These are phyloP conservation scores for Lactifluus echinatus DNA, from an alignment of 768 basidiomycete species.

Conservation along the genomic window DNA sequence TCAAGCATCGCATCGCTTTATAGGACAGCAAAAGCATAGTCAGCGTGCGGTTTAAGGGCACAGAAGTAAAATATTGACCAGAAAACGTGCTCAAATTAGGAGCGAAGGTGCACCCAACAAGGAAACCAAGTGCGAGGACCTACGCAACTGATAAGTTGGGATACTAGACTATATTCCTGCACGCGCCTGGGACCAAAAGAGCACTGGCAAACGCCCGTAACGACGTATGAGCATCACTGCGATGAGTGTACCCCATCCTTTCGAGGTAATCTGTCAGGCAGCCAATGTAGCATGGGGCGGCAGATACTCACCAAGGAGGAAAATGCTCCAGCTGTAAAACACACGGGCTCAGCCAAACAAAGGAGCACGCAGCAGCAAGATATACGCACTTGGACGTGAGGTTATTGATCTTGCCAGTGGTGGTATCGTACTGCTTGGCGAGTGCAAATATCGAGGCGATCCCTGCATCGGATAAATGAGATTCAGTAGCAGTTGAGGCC, in stretches of 20 bases:
- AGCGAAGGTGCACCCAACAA: slow-evolving; percentile 51
- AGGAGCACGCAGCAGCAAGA: background rate
- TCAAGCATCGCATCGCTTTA: slow-evolving; percentile 50
- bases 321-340: slow-evolving; percentile 50
- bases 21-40: background rate
- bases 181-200: slow-evolving; percentile 64
- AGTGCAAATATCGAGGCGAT: slow-evolving; percentile 56
- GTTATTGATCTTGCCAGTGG: slow-evolving; percentile 48
- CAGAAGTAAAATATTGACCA: slow-evolving; percentile 34
- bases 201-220: slow-evolving; percentile 52
- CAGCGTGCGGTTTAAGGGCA: background rate
- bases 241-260: slow-evolving; percentile 53
- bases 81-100: slow-evolving; percentile 49
- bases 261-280: background rate
- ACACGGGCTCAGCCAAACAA: slow-evolving; percentile 21
- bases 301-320: slow-evolving; percentile 39
- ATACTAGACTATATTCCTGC: background rate
- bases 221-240: slow-evolving; percentile 57
- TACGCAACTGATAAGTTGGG: slow-evolving; percentile 19
- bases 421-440: slow-evolving; percentile 47
- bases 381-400: slow-evolving; percentile 40
- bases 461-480: slow-evolving; percentile 27
- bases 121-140: slow-evolving; percentile 49
- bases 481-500: background rate
- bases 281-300: slow-evolving; percentile 8